phyloP scores from a whole-genome alignment of 129 eudicot genomes.

The Apium graveolens region DNA sequence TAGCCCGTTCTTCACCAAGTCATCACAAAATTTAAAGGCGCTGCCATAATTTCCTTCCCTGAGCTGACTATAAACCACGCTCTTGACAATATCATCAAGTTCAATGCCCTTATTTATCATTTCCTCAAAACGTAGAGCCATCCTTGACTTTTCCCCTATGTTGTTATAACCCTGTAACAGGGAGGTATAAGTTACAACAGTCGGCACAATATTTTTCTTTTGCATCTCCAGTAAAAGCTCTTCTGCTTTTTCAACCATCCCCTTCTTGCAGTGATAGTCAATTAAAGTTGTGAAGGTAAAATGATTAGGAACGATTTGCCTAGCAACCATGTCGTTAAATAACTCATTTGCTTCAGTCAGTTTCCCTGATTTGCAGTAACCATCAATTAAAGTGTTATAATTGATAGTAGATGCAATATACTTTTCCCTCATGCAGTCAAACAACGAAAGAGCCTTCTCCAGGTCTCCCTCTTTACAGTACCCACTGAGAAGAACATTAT shows the following conservation, averaged over 20 bases:
- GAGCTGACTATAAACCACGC: constrained; percentile 36
- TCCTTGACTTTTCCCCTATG: constrained; percentile 43
- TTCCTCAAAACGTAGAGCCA: constrained; percentile 59
- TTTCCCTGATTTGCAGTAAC: constrained; percentile 58
- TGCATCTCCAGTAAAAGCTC: constrained; percentile 69
- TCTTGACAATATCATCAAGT: constrained; percentile 55
- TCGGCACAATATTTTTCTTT: constrained; percentile 52
- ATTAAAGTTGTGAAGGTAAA: constrained; percentile 71
- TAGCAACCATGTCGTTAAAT: constrained; percentile 56
- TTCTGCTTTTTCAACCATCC: constrained; percentile 66
- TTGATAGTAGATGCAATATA: constrained; percentile 55
- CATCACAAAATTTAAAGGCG: constrained; percentile 45
- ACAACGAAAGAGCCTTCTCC: constrained; percentile 56
- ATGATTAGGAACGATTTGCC: constrained; percentile 48
- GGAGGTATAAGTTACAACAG: constrained; percentile 65
- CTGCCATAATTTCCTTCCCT: constrained; percentile 50
- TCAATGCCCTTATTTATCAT: constrained; percentile 58
- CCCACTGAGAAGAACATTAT: constrained; percentile 58
- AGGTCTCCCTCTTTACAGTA: constrained; percentile 58
- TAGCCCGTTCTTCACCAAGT: constrained; percentile 41
- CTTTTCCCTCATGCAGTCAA: constrained; percentile 38
- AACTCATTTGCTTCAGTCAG: constrained; percentile 55
- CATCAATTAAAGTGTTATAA: constrained; percentile 68
- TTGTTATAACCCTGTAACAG: constrained; percentile 60
- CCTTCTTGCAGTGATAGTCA: constrained; percentile 54